Evolutionary conservation across 148 eudicot genomes (phyloP), one percentile per base, ranked within the genome.

Genomic region (Rhododendron williamsianum): DNA sequence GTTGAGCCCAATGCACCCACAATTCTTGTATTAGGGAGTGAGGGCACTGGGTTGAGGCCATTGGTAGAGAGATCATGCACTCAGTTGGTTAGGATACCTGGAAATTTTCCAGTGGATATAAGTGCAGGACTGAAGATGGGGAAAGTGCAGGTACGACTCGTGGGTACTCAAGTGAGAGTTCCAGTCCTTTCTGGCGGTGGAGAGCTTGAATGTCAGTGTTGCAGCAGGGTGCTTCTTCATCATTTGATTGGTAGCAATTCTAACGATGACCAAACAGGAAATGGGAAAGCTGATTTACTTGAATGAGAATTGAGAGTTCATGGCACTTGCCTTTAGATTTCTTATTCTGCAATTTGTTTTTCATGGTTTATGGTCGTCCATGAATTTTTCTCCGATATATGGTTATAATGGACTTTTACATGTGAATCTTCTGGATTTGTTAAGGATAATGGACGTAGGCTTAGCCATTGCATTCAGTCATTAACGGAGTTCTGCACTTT

Each of bases 191-290:
- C 79, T 97, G 90, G 99, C 98, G 6, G 98, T 97, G 58, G 99
- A 97, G 90, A 97, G 99, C 88, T 92, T 97, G 91, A 97, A 97
- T 91, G 99, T 97, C 41, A 97, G 99, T 86, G 99, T 97, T 85
- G 99, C 99, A 60, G 98, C 99, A 35, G 99, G 99, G 99, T 97
- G 86, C 92, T 97, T 80, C 92, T 97, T 81, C 93, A 97, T 86
- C 99, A 97, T 90, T 91, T 97, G 89, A 92, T 90, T 83, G 94
- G 99, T 52, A 85, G 89, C 86, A 92, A 89, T 74, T 85, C 78
- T 87, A 79, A 80, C 12, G 82, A 86, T 46, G 60, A 60, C 46
- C 77, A 56, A n/a, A 11, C 18, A 63, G 78, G 35, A 85, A 81
- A 82, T 51, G 51, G 9, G 7, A 46, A 82, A 23, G 21, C 74